Percentiles rank a stretch among this genome's conserved stretches.
Conservation (phyloP, 345 rosid genomes). For the Eucalyptus viminalis region DNA sequence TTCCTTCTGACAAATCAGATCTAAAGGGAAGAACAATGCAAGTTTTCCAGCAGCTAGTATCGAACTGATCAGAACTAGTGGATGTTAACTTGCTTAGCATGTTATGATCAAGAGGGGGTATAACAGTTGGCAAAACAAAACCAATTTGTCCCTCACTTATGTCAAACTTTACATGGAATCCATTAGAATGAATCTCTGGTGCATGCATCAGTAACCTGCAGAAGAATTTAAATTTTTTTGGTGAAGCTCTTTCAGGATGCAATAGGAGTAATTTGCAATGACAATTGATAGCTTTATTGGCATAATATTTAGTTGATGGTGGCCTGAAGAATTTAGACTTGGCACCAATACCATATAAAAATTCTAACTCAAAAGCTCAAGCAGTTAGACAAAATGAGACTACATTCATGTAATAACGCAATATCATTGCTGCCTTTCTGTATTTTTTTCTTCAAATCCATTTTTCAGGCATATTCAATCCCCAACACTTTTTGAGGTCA, state of each 20-base stretch:
- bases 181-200: conserved; percentile 97
- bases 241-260: neutral
- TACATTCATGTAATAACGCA: neutral
- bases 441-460: neutral
- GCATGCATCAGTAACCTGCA: conserved; percentile 88
- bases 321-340: neutral
- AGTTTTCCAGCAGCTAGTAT: conserved; percentile 58
- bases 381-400: neutral
- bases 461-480: neutral
- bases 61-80: conserved; percentile 10
- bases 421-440: neutral
- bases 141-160: neutral
- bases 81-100: conserved; percentile 29
- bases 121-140: conserved; percentile 6
- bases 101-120: conserved; percentile 56
- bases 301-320: neutral
- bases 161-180: conserved; percentile 88
- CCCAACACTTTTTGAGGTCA: neutral
- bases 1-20: conserved; percentile 39
- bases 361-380: neutral
- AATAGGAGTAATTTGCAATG: neutral
- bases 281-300: neutral
- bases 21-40: conserved; percentile 5
- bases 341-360: neutral
- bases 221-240: neutral